Percentiles rank a stretch among this genome's conserved stretches.
Evolutionary conservation across 2,329 filamentous ascomycete genomes (phyloP).

Genomic region (Colletotrichum godetiae): DNA sequence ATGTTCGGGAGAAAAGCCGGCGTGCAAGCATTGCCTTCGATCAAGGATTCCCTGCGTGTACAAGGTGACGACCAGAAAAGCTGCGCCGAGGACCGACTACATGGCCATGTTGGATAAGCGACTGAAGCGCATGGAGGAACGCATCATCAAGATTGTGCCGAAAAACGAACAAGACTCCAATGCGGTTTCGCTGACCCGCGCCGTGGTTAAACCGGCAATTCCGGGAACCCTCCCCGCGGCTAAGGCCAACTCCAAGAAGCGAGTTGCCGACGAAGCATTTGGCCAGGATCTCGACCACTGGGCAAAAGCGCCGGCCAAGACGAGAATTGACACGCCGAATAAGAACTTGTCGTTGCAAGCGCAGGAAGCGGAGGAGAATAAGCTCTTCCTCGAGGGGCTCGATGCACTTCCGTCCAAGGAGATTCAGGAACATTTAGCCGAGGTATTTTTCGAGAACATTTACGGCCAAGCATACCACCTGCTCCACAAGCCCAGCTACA

Average conservation of each 20-base stretch:
- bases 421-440: constrained; percentile 91
- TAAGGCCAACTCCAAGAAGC: constrained; percentile 78
- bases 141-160: constrained; percentile 94
- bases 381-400: constrained; percentile 82
- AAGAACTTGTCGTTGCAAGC: constrained; percentile 66
- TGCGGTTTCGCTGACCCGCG: constrained; percentile 76
- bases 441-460: constrained; percentile 94
- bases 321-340: constrained; percentile 58
- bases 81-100: constrained; percentile 94
- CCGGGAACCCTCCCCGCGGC: constrained; percentile 61
- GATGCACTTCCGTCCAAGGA: constrained; percentile 87
- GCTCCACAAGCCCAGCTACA: constrained; percentile 96
- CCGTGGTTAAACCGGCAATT: constrained; percentile 84
- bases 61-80: constrained; percentile 95
- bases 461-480: constrained; percentile 96
- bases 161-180: constrained; percentile 80
- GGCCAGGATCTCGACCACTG: constrained; percentile 83
- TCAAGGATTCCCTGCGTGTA: constrained; percentile 97
- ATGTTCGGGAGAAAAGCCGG: constrained; percentile 96
- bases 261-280: constrained; percentile 89
- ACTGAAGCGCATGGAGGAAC: constrained; percentile 96
- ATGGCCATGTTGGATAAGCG: constrained; percentile 99
- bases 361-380: constrained; percentile 78
- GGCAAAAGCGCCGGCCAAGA: constrained; percentile 71
- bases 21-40: constrained; percentile 94